phyloP scores from a whole-genome alignment of 208 protist genomes.

The Wallacemonas sp. region DNA sequence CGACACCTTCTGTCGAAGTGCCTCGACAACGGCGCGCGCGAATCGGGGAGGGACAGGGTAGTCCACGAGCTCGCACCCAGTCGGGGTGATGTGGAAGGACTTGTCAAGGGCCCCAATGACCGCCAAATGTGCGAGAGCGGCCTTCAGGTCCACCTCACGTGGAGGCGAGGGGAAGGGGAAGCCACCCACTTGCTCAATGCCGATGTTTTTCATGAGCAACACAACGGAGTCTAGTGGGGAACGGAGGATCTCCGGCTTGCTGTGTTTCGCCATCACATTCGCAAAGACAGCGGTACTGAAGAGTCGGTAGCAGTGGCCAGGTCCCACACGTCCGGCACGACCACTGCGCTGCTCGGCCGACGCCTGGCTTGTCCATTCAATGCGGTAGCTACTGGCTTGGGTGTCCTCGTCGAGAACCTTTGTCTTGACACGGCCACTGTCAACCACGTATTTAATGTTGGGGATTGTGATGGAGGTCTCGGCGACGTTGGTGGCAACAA shows the following conservation, averaged over 20 bases:
- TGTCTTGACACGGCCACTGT: slow-evolving; percentile 96
- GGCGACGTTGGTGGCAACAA: slow-evolving; percentile 99
- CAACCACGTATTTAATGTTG: slow-evolving; percentile 98
- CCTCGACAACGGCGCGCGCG: slow-evolving; percentile 71
- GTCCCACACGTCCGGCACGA: slow-evolving; percentile 94
- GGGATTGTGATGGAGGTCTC: slow-evolving; percentile 99
- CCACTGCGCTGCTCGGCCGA: slow-evolving; percentile 97
- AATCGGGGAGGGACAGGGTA: slow-evolving; percentile 89
- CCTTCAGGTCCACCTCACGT: slow-evolving; percentile 62
- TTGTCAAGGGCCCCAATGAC: slow-evolving; percentile 75
- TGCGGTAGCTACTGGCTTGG: slow-evolving; percentile 96
- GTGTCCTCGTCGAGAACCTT: slow-evolving; percentile 96
- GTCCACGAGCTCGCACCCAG: slow-evolving; percentile 65
- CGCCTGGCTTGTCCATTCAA: slow-evolving; percentile 97
- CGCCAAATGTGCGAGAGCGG: slow-evolving; percentile 71
- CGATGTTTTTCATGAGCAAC: slow-evolving; percentile 91
- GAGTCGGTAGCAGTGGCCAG: slow-evolving; percentile 98
- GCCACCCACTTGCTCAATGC: slow-evolving; percentile 81
- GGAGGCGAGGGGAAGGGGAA: slow-evolving; percentile 90
- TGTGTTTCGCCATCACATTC: slow-evolving; percentile 96
- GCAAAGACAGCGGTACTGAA: slow-evolving; percentile 97
- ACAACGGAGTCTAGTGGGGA: slow-evolving; percentile 92
- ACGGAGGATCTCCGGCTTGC: slow-evolving; percentile 93
- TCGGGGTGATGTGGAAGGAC: slow-evolving; percentile 55
- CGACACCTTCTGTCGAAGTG: slow-evolving; percentile 31